These are phyloP conservation scores for Calonectria crousiana DNA, from an alignment of 2,329 filamentous ascomycete genomes.

Conservation along the genomic window DNA sequence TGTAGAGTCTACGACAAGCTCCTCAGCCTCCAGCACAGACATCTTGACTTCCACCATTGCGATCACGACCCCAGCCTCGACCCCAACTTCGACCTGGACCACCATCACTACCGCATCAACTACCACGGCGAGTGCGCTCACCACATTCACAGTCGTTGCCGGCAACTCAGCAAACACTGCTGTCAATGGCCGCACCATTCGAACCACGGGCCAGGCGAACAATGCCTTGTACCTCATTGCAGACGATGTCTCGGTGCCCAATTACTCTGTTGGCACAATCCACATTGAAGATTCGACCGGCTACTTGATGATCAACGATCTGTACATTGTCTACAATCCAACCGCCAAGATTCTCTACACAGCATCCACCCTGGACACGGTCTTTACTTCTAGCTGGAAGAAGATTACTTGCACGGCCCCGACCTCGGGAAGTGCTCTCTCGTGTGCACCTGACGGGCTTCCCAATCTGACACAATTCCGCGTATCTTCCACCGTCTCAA, in stretches of 20 bases:
- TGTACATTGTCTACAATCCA: constrained; percentile 1
- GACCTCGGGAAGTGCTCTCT: neutral
- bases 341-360: neutral
- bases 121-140: neutral
- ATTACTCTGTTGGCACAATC: neutral
- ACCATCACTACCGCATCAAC: neutral
- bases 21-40: neutral
- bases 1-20: neutral
- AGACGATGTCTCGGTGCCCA: neutral
- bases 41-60: neutral
- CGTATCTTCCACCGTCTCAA: neutral
- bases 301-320: neutral
- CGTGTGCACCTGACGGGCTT: neutral
- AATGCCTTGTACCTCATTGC: neutral
- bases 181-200: neutral
- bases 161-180: neutral
- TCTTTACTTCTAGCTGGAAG: neutral
- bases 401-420: neutral
- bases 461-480: neutral
- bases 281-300: neutral
- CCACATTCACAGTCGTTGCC: neutral
- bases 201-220: neutral
- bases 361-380: neutral
- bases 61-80: neutral
- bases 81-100: neutral